These are phyloP conservation scores for Zea mays DNA, from an alignment of 176 grass and related monocot genomes.

Conservation along the genomic window Zm-B73-REFERENCE-NAM-5.0 NC_050101.1:13759501-13760000, in stretches of 20 bases:
- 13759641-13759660: neutral
- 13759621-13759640: slow-evolving; percentile 7
- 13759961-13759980: slow-evolving; percentile 57
- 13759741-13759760: slow-evolving; percentile 13
- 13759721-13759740: slow-evolving; percentile 8
- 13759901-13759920: slow-evolving; percentile 13
- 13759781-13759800: neutral
- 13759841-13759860: slow-evolving; percentile 12
- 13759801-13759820: neutral
- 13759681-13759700: neutral
- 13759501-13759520: slow-evolving; percentile 89
- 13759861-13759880: neutral
- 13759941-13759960: slow-evolving; percentile 21
- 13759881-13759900: neutral
- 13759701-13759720: slow-evolving; percentile 1
- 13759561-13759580: slow-evolving; percentile 76
- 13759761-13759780: neutral
- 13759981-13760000: slow-evolving; percentile 56
- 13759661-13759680: neutral
- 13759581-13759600: slow-evolving; percentile 51
- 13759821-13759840: slow-evolving; percentile 3
- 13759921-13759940: slow-evolving; percentile 36
- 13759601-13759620: slow-evolving; percentile 19
- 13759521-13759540: slow-evolving; percentile 90
- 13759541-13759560: slow-evolving; percentile 99